Evolutionary conservation across 1,284 basidiomycete species (phyloP).

Genomic region (Pyrrhoderma noxium): DNA sequence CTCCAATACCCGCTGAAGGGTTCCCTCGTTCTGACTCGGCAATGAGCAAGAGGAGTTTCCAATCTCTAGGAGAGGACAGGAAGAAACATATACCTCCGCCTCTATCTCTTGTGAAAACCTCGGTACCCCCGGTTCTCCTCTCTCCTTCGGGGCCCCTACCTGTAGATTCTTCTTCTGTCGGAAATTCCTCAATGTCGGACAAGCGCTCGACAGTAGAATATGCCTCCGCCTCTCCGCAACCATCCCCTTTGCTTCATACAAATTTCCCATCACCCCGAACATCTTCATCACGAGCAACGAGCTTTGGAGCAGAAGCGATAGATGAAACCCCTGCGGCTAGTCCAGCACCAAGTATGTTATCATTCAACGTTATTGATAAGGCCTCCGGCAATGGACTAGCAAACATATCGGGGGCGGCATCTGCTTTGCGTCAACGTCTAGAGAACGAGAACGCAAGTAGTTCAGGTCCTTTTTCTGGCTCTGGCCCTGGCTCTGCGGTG

Average conservation of each 20-base stretch:
- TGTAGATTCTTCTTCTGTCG: background rate
- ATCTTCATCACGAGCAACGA: slow-evolving; percentile 10
- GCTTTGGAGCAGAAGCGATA: slow-evolving; percentile 5
- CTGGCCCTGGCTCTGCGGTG: background rate
- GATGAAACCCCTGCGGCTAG: slow-evolving; percentile 1
- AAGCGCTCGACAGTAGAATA: slow-evolving; percentile 3
- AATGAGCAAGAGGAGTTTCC: background rate
- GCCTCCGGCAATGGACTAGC: background rate
- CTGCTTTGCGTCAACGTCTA: slow-evolving; percentile 14
- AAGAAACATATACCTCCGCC: slow-evolving; percentile 15
- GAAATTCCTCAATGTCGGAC: background rate
- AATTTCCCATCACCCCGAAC: slow-evolving; percentile 13
- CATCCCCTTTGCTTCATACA: slow-evolving; percentile 22
- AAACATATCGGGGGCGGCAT: slow-evolving; percentile 9
- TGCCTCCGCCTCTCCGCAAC: background rate
- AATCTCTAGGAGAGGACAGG: background rate
- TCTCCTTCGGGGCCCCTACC: slow-evolving; percentile 1
- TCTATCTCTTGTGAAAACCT: slow-evolving; percentile 12
- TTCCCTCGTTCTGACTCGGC: background rate
- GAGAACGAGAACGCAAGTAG: slow-evolving; percentile 1
- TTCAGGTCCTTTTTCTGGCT: background rate
- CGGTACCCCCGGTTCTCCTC: background rate
- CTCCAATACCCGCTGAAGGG: slow-evolving; percentile 9
- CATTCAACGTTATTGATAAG: background rate
- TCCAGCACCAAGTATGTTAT: background rate